phyloP scores from a whole-genome alignment of 2,329 filamentous ascomycete species.

The Aspergillus chevalieri region DNA sequence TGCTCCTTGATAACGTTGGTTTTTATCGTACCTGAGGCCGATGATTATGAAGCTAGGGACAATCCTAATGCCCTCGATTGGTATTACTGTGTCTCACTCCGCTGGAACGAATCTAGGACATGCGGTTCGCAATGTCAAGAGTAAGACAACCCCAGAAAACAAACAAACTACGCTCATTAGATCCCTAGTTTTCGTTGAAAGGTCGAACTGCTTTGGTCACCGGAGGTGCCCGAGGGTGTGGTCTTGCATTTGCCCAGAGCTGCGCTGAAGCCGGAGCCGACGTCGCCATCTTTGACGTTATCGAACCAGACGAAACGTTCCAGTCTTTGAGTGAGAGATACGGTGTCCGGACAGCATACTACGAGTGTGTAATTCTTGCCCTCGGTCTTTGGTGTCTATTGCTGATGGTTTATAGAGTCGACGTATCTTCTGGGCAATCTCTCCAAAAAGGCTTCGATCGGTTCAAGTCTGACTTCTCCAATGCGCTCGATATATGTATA shows the following conservation, averaged over 20 bases:
- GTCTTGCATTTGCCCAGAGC: conserved; percentile 40
- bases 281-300: conserved; percentile 44
- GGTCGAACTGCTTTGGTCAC: conserved; percentile 45
- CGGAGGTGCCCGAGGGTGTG: conserved; percentile 43
- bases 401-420: conserved; percentile 22
- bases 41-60: background rate
- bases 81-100: no score
- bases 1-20: background rate
- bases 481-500: conserved; percentile 40
- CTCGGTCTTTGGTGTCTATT: background rate
- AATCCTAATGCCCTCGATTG: no score
- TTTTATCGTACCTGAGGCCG: background rate
- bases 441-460: conserved; percentile 26
- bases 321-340: conserved; percentile 36
- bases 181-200: conserved; percentile 43
- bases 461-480: conserved; percentile 31
- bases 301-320: conserved; percentile 35
- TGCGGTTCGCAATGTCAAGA: conserved; percentile 15
- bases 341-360: conserved; percentile 38
- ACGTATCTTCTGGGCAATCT: conserved; percentile 32
- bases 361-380: conserved; percentile 22
- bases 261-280: conserved; percentile 43
- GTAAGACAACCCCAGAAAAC: conserved; percentile 7
- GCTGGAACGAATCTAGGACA: background rate
- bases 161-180: conserved; percentile 4